phyloP scores from a whole-genome alignment of 108 stramenopile species.

The Pseudonitzschia multistriata region DNA sequence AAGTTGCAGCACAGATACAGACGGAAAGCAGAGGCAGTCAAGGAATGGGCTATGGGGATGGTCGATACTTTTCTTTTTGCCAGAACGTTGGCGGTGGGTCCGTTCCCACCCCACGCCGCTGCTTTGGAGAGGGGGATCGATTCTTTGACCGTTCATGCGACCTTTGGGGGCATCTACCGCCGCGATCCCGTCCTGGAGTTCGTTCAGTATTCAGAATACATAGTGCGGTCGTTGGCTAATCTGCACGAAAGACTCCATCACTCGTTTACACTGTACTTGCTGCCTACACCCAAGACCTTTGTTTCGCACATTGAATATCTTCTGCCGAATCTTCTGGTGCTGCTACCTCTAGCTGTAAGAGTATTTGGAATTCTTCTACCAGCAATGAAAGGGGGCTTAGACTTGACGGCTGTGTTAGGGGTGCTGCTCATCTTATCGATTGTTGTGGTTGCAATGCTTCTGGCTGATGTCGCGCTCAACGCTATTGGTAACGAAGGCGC shows the following conservation, averaged over 20 bases:
- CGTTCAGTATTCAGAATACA: conserved; percentile 53
- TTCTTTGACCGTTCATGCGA: conserved; percentile 64
- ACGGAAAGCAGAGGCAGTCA: not conserved
- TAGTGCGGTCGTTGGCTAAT: conserved; percentile 72
- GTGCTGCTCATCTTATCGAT: conserved; percentile 19
- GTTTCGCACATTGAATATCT: conserved; percentile 87
- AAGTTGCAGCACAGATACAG: not conserved
- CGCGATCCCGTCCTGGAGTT: conserved; percentile 38
- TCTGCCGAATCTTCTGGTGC: conserved; percentile 65
- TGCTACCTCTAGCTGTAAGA: conserved; percentile 69
- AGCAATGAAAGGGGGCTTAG: conserved; percentile 45
- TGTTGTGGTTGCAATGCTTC: conserved; percentile 11
- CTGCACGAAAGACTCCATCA: conserved; percentile 89
- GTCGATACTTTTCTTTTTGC: conserved; percentile 49
- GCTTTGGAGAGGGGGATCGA: conserved; percentile 80
- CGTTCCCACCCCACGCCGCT: conserved; percentile 59
- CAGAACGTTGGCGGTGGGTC: conserved; percentile 32
- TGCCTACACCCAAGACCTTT: conserved; percentile 67
- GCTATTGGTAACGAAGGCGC: not conserved
- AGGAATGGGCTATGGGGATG: conserved; percentile 49
- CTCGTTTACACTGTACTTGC: conserved; percentile 67
- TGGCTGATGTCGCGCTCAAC: not conserved
- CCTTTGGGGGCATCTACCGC: conserved; percentile 12
- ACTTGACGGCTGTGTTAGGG: conserved; percentile 34
- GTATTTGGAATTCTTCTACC: conserved; percentile 52